Evolutionary conservation across 345 rosid species (phyloP).

Genomic region (Camelina hispida): DNA sequence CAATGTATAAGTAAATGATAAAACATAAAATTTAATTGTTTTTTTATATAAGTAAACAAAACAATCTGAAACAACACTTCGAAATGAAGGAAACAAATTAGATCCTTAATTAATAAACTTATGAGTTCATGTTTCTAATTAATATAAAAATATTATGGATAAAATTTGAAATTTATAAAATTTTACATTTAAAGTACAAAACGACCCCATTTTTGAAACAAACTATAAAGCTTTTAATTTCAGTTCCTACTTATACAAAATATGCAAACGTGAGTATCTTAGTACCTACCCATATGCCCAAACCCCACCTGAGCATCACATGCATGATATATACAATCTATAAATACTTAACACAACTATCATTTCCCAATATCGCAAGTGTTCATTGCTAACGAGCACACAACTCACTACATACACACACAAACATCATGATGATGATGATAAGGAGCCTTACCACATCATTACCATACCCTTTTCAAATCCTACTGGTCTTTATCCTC

Average conservation of each 20-base stretch:
- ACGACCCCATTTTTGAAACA: neutral
- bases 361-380: conserved; percentile 16
- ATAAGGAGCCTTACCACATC: conserved; percentile 31
- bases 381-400: conserved; percentile 22
- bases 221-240: neutral
- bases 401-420: conserved; percentile 17
- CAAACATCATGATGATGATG: neutral
- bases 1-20: too few species aligned
- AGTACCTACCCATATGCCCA: conserved; percentile 17
- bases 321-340: conserved; percentile 17
- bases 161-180: too few species aligned
- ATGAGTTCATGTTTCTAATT: too few species aligned
- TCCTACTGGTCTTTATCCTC: conserved; percentile 29
- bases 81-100: too few species aligned
- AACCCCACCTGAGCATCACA: conserved; percentile 24
- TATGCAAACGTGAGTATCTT: neutral
- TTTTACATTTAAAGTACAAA: neutral
- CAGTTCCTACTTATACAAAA: neutral
- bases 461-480: conserved; percentile 32
- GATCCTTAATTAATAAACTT: too few species aligned
- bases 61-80: too few species aligned
- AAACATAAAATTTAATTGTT: too few species aligned
- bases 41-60: too few species aligned
- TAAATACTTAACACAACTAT: conserved; percentile 21
- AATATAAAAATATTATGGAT: too few species aligned